phyloP scores from a whole-genome alignment of 371 early-diverging fungal genomes.

The Fennellomyces sp. region DNA sequence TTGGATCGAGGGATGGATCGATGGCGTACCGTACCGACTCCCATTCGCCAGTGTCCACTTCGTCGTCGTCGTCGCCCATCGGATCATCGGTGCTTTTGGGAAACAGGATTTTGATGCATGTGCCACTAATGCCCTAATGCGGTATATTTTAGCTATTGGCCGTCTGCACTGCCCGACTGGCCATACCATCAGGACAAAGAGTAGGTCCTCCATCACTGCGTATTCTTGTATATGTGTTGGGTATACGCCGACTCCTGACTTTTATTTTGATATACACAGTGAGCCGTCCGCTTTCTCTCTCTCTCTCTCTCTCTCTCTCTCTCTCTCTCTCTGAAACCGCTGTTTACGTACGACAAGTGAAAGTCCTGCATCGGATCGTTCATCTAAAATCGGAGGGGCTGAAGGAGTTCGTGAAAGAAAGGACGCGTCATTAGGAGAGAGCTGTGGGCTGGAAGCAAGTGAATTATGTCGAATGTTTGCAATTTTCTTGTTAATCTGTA shows the following conservation, averaged over 20 bases:
- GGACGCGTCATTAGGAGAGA: constrained; percentile 7
- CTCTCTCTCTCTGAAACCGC: no score
- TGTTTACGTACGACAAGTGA: no score
- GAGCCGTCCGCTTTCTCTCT: no score
- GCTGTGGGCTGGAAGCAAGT: constrained; percentile 17
- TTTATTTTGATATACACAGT: constrained; percentile 3
- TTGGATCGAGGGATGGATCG: constrained; percentile 70
- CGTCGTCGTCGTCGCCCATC: constrained; percentile 26
- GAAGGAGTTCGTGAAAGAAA: constrained; percentile 2
- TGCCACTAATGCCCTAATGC: constrained; percentile 83
- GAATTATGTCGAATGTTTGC: constrained; percentile 40
- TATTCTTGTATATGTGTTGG: constrained; percentile 73
- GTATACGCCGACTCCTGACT: not conserved
- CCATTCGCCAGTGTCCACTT: constrained; percentile 27
- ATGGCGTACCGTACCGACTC: constrained; percentile 40
- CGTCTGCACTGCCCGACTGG: not conserved
- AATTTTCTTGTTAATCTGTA: constrained; percentile 39
- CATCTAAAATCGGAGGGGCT: constrained; percentile 7
- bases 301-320: no score
- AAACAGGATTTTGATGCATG: constrained; percentile 58
- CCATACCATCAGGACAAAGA: constrained; percentile 82
- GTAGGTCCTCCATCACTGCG: constrained; percentile 83
- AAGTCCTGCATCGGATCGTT: constrained; percentile 1
- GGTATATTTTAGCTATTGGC: not conserved
- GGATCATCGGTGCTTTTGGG: constrained; percentile 27